Conservation (phyloP, 2,329 filamentous ascomycete genomes). For the Colletotrichum sp. region DNA sequence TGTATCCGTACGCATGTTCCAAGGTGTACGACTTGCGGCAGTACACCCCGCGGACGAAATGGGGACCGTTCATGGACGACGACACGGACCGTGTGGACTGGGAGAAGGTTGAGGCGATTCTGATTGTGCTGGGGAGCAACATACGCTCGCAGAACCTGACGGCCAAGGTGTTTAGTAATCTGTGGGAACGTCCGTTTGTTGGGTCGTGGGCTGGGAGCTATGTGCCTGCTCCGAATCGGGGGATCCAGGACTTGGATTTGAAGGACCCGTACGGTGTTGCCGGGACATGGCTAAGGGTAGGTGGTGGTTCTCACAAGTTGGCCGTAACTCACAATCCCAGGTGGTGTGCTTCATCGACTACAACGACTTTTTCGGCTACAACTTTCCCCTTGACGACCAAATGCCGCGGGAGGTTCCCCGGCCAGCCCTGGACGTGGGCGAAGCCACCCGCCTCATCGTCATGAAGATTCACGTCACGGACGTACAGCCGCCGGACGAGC, state of each 20-base stretch:
- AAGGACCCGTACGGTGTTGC: slow-evolving; percentile 74
- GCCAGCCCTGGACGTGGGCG: slow-evolving; percentile 61
- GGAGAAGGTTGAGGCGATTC: slow-evolving; percentile 79
- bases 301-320: slow-evolving; percentile 19
- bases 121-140: slow-evolving; percentile 72
- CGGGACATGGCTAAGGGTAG: slow-evolving; percentile 73
- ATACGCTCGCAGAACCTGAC: slow-evolving; percentile 53
- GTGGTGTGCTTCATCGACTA: slow-evolving; percentile 66
- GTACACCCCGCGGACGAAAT: slow-evolving; percentile 65
- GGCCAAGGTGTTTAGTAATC: slow-evolving; percentile 50
- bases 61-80: slow-evolving; percentile 77
- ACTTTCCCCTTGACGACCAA: slow-evolving; percentile 60
- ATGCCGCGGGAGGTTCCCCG: slow-evolving; percentile 45
- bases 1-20: slow-evolving; percentile 68
- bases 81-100: slow-evolving; percentile 70
- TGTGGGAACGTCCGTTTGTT: slow-evolving; percentile 62
- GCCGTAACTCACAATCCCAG: slow-evolving; percentile 22
- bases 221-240: slow-evolving; percentile 37
- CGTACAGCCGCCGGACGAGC: slow-evolving; percentile 63
- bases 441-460: slow-evolving; percentile 73
- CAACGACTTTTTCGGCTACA: slow-evolving; percentile 74
- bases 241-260: slow-evolving; percentile 49
- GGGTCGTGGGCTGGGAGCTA: slow-evolving; percentile 61
- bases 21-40: slow-evolving; percentile 77
- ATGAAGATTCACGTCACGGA: slow-evolving; percentile 69